These are phyloP conservation scores for Ascochyta koolunga DNA, from an alignment of 2,329 filamentous ascomycete species.

Conservation along the genomic window DNA sequence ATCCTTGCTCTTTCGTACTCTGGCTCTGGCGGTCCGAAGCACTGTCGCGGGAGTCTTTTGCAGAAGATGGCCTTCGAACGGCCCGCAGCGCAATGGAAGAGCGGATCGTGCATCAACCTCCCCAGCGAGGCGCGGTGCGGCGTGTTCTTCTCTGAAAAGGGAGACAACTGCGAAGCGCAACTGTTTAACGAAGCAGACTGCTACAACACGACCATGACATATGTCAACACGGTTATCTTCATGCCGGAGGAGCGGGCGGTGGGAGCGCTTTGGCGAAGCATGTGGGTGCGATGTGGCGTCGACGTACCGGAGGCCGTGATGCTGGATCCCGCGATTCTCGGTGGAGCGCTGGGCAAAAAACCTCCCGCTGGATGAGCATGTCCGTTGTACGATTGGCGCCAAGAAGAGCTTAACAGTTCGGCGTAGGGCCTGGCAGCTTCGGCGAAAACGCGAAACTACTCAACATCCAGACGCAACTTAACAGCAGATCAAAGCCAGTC, in stretches of 20 bases:
- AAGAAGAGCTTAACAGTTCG: no score
- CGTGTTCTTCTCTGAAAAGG: slow-evolving; percentile 42
- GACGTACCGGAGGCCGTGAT: slow-evolving; percentile 37
- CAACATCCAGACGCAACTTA: no score
- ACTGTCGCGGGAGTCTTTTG: slow-evolving; percentile 42
- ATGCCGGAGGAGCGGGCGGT: slow-evolving; percentile 44
- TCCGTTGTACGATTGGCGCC: no score
- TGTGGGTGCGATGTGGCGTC: slow-evolving; percentile 43
- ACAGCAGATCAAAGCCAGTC: no score
- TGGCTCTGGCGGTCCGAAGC: slow-evolving; percentile 43
- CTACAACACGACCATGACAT: slow-evolving; percentile 35
- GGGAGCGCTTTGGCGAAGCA: slow-evolving; percentile 44
- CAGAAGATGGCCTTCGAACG: slow-evolving; percentile 33
- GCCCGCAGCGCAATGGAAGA: slow-evolving; percentile 33
- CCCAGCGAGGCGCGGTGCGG: slow-evolving; percentile 42
- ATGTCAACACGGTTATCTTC: slow-evolving; percentile 44
- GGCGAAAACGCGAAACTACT: no score
- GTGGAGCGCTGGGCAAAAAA: slow-evolving; percentile 33
- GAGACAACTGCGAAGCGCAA: slow-evolving; percentile 44
- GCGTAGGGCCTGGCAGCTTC: no score
- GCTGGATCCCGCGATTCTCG: slow-evolving; percentile 37
- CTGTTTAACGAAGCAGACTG: slow-evolving; percentile 40
- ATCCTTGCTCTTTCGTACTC: slow-evolving; percentile 43
- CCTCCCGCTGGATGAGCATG: slow-evolving; percentile 3
- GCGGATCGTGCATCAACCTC: slow-evolving; percentile 42